Evolutionary conservation across 192 early-diverging fungal species (phyloP), one percentile per base, ranked within the genome.

Genomic region (Coemansia sp.): DNA sequence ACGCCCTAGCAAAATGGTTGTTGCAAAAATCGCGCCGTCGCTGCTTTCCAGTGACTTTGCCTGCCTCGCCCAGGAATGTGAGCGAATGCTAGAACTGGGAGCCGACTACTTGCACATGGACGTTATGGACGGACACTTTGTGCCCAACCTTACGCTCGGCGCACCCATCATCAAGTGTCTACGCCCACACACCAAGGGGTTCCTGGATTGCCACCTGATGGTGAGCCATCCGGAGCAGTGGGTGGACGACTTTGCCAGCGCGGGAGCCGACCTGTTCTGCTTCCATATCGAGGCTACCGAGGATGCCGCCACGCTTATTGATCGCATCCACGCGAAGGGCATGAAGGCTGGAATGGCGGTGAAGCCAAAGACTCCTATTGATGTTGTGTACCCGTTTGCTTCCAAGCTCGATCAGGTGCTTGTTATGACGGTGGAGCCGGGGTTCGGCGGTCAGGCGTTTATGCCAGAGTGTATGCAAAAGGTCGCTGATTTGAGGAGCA

Each of bases 101-200:
- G 96, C 96, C 6, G 94, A 98, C 77, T 94, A 90, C 83, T 78
- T 94, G 66, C 92, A 93, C 79, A 88, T 93, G 86, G 91, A 89
- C 88, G 86, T 98, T 14, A 96, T 98, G 96, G 93, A 94, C 69
- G 92, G 96, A 9, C 96, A 98, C 71, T 98, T 98, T 83, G 96
- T 98, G 11, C 96, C 96, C 56, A 98, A 98, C 83, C 82, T 98
- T 38, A 96, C 96, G 12, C 88, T 95, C 13, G 96, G 96, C 12
- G 92, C 95, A 4, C 96, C 96, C 18, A 89, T 98, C 43, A 92
- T 98, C 72, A 87, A 92, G 64, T 84, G 86, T 55, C 80, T 98
- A 41, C 86, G 93, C 45, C 89, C 92, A 70, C 93, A 95, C 79
- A 90, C 94, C 7, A 82, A 94, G 41, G 93, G 87, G n/a, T 96